Base-by-base conservation (phyloP, 176 grass and related monocot genomes). In the Aechmea fasciata region DNA sequence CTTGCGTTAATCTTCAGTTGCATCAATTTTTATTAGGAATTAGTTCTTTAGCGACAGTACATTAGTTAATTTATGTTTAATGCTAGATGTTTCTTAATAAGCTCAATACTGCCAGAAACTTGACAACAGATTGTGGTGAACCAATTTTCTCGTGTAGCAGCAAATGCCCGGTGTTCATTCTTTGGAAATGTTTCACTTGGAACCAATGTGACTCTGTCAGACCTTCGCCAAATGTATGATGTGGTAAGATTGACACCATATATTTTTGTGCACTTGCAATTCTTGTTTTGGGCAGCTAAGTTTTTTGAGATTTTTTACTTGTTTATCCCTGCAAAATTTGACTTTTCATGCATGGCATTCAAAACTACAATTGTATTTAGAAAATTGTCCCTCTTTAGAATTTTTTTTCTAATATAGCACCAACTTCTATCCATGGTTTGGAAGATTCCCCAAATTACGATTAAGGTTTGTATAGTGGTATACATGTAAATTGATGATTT, bases 61-160 rank as follows among this genome's bases (percentile, higher is more conserved):
- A 19, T 17, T 61, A 19, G 20, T 61, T 61, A 19, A 19, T 19
- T 10, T 61, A 19, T 19, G 2, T 61, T 59, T 61, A 18, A 20
- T 41, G 33, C 33, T 41, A 41, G 33, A 41, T 41, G 4, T 41
- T 74, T 64, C 5, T 75, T 66, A 53, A 17, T 65, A 64, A 67
- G 47, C 71, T 85, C 77, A 70, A 74, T 47, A 47, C 25, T 73
- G 63, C 50, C 25, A 65, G 70, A 74, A 71, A 86, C 26, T 52
- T 89, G 83, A 49, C 67, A 73, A 85, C 93, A 92, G 93, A 90
- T 97, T 81, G 89, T 97, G 73, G 84, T 97, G 78, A 92, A 97
- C 63, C 89, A 97, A 76, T 97, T 92, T 81, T 87, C 93, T 97
- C 86, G 84, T 74, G 83, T 90, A 80, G 86, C 93, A 83, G 74